These are phyloP conservation scores for Hirschfeldia incana DNA, from an alignment of 345 rosid species.

Conservation along the genomic window DNA sequence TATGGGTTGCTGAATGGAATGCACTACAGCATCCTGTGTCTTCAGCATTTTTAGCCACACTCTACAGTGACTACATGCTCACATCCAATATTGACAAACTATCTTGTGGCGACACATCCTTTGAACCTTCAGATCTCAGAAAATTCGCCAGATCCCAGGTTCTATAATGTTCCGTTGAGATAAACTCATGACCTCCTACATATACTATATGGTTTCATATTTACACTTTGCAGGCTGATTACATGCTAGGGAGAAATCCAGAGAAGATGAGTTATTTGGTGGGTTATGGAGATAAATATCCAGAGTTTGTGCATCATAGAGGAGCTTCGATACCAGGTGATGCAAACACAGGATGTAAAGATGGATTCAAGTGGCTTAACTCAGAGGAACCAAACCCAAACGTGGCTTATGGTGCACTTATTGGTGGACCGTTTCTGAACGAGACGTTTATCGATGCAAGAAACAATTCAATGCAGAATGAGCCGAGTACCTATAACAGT, in stretches of 20 bases:
- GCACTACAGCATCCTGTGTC: conserved; percentile 75
- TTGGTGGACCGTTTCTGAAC: conserved; percentile 80
- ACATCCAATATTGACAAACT: conserved; percentile 47
- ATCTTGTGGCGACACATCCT: conserved; percentile 56
- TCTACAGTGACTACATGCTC: conserved; percentile 84
- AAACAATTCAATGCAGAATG: conserved; percentile 68
- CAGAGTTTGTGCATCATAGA: conserved; percentile 76
- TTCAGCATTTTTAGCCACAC: conserved; percentile 77
- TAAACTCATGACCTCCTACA: background rate
- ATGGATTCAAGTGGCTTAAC: conserved; percentile 82
- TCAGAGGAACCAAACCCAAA: conserved; percentile 75
- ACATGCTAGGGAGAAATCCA: conserved; percentile 38
- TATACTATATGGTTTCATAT: background rate
- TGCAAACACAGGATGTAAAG: conserved; percentile 57
- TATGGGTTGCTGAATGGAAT: conserved; percentile 84
- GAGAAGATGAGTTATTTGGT: conserved; percentile 41
- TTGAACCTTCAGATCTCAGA: conserved; percentile 64
- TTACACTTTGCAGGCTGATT: conserved; percentile 35
- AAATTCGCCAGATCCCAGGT: conserved; percentile 84
- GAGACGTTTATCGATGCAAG: conserved; percentile 66
- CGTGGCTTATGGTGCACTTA: conserved; percentile 72
- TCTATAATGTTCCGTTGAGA: background rate
- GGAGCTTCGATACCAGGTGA: conserved; percentile 83
- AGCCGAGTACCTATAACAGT: conserved; percentile 78
- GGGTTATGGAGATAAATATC: conserved; percentile 49